Conservation (phyloP, 352 stramenopile genomes). For the Phytophthora vignae region DNA sequence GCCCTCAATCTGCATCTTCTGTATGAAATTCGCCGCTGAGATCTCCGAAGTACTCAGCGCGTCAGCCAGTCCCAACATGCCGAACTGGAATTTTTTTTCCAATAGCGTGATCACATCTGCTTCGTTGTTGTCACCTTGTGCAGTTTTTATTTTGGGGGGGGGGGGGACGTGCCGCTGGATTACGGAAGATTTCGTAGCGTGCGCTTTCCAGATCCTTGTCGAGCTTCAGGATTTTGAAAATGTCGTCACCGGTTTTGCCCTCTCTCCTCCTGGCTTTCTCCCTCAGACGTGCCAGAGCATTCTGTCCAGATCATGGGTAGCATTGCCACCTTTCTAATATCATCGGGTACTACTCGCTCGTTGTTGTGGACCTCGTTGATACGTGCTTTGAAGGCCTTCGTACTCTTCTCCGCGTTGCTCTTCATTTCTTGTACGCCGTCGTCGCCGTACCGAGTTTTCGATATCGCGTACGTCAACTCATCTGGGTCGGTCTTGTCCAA, state of each 20-base stretch:
- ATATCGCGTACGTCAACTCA: not conserved
- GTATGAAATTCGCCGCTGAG: not conserved
- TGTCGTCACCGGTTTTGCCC: slow-evolving; percentile 1
- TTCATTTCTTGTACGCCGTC: not conserved
- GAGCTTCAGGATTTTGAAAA: slow-evolving; percentile 5
- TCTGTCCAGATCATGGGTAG: not conserved
- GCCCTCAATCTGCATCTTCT: too few species aligned
- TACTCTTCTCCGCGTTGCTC: not conserved
- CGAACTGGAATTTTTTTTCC: not conserved
- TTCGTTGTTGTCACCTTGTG: not conserved
- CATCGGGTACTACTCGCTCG: not conserved
- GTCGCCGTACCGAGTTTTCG: not conserved
- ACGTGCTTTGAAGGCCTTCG: too few species aligned
- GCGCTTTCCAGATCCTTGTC: not conserved
- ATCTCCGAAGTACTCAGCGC: not conserved
- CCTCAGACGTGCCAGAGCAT: not conserved
- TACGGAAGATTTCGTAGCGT: not conserved
- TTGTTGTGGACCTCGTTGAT: not conserved
- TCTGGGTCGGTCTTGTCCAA: not conserved
- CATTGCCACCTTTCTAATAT: not conserved
- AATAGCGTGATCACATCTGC: not conserved
- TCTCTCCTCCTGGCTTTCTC: slow-evolving; percentile 2
- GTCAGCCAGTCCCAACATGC: not conserved
- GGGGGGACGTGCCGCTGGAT: not conserved
- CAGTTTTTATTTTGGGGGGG: too few species aligned